Base-by-base conservation (phyloP, 2,329 filamentous ascomycete genomes). In the Pleoardoris graminearum region DNA sequence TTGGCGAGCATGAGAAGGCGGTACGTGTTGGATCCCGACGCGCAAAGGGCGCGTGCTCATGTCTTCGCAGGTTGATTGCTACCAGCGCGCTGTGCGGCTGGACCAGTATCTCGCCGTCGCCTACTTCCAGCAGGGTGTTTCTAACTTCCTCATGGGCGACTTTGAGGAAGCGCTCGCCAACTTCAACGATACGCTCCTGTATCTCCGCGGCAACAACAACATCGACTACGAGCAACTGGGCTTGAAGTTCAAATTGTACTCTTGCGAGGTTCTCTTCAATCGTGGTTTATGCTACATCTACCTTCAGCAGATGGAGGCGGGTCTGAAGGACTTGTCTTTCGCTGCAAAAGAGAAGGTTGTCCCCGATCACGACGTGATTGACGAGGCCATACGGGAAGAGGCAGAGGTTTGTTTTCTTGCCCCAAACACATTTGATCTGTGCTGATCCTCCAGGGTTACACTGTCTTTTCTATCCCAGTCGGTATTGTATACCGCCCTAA, bases 171-270 rank as follows among this genome's bases (percentile, higher is more conserved):
- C 94, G 16, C 80, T 97, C 56, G 92, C 92, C 62, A 97, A 97
- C 77, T 99, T 99, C 82, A 99, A 99, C 78, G 94, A 99, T 70
- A 97, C 94, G 0, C 80, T 99, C 35, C 79, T 97, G 36, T 97
- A 97, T 75, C 83, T 99, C 39, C 85, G 94, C 68, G 94, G 94
- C 57, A 97, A 99, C 78, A 92, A 91, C 51, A 90, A 94, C 77
- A 99, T 99, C 75, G 92, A 99, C 75, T 99, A 99, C 74, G 91
- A 96, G 55, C 94, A 99, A 74, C 77, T 99, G 43, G 94, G 94
- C 17, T 83, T 99, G 38, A 88, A 95, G 53, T 99, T 97, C 80
- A 96, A 96, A 74, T 80, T 99, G 10, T 97, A 93, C 75, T 97
- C 94, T 1, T 99, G 94, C 77, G 94, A 99, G 69, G 93, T 97